Conservation (phyloP, 2,329 filamentous ascomycete species). For the Clarireedia sp. region DNA sequence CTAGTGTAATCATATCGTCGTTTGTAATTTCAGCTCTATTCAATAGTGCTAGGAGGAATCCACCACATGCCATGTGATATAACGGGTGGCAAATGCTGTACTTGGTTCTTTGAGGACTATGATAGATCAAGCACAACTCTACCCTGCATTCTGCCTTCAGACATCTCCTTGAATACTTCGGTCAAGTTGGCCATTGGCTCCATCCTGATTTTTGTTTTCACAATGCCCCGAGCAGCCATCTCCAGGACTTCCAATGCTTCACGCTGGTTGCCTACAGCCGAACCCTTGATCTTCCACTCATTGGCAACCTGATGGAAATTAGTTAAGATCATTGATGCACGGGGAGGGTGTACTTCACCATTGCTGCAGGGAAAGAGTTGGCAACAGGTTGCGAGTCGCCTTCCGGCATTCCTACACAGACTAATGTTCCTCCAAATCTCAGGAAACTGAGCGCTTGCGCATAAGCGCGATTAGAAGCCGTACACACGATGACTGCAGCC, state of each 20-base stretch:
- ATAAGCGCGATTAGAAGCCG: conserved; percentile 42
- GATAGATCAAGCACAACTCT: conserved; percentile 40
- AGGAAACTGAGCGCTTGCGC: conserved; percentile 40
- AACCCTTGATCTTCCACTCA: conserved; percentile 40
- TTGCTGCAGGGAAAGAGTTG: conserved; percentile 33
- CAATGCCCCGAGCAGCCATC: conserved; percentile 39
- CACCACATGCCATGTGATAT: neutral
- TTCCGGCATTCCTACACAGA: conserved; percentile 45
- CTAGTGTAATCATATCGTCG: too few species aligned
- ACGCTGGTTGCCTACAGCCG: conserved; percentile 41
- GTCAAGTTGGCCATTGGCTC: conserved; percentile 41
- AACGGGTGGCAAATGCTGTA: conserved; percentile 3
- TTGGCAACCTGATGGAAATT: conserved; percentile 26
- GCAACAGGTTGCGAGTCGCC: conserved; percentile 37
- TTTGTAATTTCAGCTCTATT: conserved; percentile 5
- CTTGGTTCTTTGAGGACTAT: conserved; percentile 6
- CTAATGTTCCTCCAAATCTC: conserved; percentile 41
- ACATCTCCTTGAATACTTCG: conserved; percentile 38
- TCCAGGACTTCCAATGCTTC: conserved; percentile 43
- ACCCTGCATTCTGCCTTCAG: conserved; percentile 36
- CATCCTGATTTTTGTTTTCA: conserved; percentile 37
- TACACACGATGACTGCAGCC: conserved; percentile 49
- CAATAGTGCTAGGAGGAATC: neutral
- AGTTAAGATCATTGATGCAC: conserved; percentile 1
- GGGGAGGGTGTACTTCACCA: conserved; percentile 20